Conservation (phyloP, 352 stramenopile species). For the Phytophthora ohioensis region DNA sequence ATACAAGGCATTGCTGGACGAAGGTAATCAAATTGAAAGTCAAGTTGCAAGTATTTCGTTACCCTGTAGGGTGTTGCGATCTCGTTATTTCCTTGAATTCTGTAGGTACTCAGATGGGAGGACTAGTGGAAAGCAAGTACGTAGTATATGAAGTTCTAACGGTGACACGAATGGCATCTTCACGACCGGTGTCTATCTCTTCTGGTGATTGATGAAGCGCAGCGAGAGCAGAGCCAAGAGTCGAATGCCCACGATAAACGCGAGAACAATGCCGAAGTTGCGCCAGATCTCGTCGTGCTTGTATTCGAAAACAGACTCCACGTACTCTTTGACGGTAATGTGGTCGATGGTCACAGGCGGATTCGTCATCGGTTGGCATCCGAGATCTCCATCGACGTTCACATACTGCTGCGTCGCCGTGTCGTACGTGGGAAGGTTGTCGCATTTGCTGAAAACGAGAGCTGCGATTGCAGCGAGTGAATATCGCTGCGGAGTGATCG, state of each 20-base stretch:
- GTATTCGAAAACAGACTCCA: constrained; percentile 59
- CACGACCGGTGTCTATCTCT: constrained; percentile 32
- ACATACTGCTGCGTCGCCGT: constrained; percentile 37
- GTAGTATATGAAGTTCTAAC: constrained; percentile 12
- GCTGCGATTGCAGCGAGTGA: constrained; percentile 46
- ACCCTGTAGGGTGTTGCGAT: neutral
- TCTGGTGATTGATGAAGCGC: constrained; percentile 71
- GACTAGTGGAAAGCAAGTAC: neutral
- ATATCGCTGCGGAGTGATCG: constrained; percentile 52
- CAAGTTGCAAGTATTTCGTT: constrained; percentile 6
- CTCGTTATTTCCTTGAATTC: neutral
- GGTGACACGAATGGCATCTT: neutral
- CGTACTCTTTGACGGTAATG: constrained; percentile 64
- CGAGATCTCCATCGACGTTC: constrained; percentile 39
- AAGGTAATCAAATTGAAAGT: constrained; percentile 19
- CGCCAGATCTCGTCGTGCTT: constrained; percentile 63
- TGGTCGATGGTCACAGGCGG: constrained; percentile 41
- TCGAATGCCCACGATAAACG: constrained; percentile 59
- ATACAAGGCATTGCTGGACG: neutral
- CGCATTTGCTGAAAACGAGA: constrained; percentile 55
- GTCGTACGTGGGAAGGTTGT: constrained; percentile 44
- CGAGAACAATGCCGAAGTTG: constrained; percentile 55
- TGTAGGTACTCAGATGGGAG: too few species aligned
- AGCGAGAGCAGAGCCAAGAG: constrained; percentile 56
- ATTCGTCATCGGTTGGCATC: constrained; percentile 50